phyloP scores from a whole-genome alignment of 495 filamentous ascomycete genomes.

The Acidomyces sp. region DNA sequence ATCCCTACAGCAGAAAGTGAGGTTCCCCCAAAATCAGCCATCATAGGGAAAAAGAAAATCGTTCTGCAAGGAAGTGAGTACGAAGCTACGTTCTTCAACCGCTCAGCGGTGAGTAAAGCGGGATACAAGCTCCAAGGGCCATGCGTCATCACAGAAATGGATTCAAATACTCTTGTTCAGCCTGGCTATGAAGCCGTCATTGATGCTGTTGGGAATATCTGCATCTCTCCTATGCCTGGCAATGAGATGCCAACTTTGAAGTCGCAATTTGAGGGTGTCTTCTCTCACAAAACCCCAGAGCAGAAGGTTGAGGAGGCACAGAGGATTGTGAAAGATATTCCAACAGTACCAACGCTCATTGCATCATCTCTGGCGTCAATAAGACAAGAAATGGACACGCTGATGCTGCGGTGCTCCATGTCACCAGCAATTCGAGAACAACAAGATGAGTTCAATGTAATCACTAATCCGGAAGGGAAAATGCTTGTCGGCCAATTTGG shows the following conservation, averaged over 20 bases:
- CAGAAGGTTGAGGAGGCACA: conserved; percentile 22
- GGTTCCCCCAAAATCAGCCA: conserved; percentile 23
- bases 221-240: conserved; percentile 29
- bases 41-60: conserved; percentile 28
- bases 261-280: not conserved
- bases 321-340: conserved; percentile 28
- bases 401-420: conserved; percentile 41
- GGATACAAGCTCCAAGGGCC: conserved; percentile 33
- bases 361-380: conserved; percentile 36
- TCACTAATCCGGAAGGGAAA: conserved; percentile 34
- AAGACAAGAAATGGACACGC: conserved; percentile 38
- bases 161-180: conserved; percentile 39
- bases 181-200: conserved; percentile 35
- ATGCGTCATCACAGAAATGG: conserved; percentile 39
- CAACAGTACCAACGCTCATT: conserved; percentile 25
- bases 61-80: conserved; percentile 30
- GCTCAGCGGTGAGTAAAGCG: conserved; percentile 30
- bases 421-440: conserved; percentile 40
- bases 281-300: conserved; percentile 18
- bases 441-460: conserved; percentile 42
- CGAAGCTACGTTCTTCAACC: conserved; percentile 34
- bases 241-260: conserved; percentile 14
- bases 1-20: conserved; percentile 22
- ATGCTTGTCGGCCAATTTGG: conserved; percentile 43
- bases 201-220: conserved; percentile 35